Evolutionary conservation across 2,329 filamentous ascomycete species (phyloP), one percentile per base, ranked within the genome.

Genomic region (Calonectria honghensis): DNA sequence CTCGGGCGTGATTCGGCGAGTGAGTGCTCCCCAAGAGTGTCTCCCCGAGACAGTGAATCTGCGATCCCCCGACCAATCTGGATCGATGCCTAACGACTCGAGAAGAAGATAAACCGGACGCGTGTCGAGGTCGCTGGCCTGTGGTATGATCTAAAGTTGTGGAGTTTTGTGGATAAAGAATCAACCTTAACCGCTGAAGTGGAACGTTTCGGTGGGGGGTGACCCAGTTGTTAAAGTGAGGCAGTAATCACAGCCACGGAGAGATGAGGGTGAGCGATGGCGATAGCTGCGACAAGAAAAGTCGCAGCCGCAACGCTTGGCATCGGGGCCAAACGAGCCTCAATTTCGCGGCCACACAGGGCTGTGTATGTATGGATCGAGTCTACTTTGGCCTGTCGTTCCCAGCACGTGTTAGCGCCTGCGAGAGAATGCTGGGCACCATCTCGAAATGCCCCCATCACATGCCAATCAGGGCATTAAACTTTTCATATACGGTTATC

Each of bases 131-230:
- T 39, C 61, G 29, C 61, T 35, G 39, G 48, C 41, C 18, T 35
- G 20, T 65, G 41, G 61, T 65, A 35, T 65, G 61, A 45, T 65
- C 61, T 65, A 50, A 50, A 65, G 41, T 48, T 48, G 61, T 65
- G 61, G 61, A 65, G 61, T 65, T 65, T 50, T 48, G 61, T 65
- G 61, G 61, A 65, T 65, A 65, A 65, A 32, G 20, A 65, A 48
- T 65, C 61, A 65, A 65, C 41, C 39, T 65, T 48, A 65, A 48
- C 45, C 45, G 45, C 45, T 24, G 45, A 48, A 24, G 45, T 48
- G 45, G 45, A 24, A 48, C 45, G 45, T 48, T 48, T 45, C 4
- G 45, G 20, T n/a, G 45, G 45, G 45, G 45, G 45, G n/a, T 24
- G n/a, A 24, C 45, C n/a, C 45, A 11, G 10, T 48, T 48, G 45